Percentiles rank a stretch among this genome's conserved stretches.
phyloP scores from a whole-genome alignment of 345 rosid species.

The Geranium rotundifolium region DNA sequence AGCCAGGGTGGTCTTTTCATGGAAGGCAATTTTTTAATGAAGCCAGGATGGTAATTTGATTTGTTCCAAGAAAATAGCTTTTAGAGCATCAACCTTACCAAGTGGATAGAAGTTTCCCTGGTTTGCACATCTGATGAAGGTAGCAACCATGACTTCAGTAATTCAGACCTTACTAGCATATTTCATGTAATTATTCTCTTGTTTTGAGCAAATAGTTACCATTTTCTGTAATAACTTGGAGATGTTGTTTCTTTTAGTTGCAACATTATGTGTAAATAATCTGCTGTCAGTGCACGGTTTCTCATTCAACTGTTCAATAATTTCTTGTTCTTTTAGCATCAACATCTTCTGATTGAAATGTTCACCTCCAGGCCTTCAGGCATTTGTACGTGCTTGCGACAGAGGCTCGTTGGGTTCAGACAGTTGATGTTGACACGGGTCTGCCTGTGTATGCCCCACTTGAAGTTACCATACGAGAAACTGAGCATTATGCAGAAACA shows the following conservation, averaged over 20 bases:
- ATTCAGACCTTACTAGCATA: background rate
- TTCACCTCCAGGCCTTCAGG: conserved; percentile 72
- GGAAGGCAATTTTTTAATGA: background rate
- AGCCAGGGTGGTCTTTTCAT: background rate
- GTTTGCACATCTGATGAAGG: background rate
- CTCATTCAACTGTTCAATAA: background rate
- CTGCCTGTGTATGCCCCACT: conserved; percentile 87
- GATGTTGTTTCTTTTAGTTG: background rate
- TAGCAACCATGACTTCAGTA: no score
- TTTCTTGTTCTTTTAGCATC: conserved; percentile 9
- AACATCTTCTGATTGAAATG: conserved; percentile 5
- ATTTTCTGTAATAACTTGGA: background rate
- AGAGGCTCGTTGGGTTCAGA: conserved; percentile 95
- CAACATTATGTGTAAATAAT: background rate
- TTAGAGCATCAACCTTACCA: background rate
- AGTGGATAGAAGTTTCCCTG: background rate
- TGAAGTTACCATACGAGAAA: conserved; percentile 72
- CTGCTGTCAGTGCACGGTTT: background rate
- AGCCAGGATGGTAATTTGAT: background rate
- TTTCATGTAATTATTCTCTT: background rate
- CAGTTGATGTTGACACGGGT: conserved; percentile 93
- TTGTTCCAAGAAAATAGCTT: background rate
- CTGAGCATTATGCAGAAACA: conserved; percentile 80
- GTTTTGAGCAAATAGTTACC: background rate
- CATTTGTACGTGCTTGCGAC: conserved; percentile 91